Percentiles rank a stretch among this genome's conserved stretches.
phyloP scores from a whole-genome alignment of 495 filamentous ascomycete species.

The Annulohypoxylon nitens region DNA sequence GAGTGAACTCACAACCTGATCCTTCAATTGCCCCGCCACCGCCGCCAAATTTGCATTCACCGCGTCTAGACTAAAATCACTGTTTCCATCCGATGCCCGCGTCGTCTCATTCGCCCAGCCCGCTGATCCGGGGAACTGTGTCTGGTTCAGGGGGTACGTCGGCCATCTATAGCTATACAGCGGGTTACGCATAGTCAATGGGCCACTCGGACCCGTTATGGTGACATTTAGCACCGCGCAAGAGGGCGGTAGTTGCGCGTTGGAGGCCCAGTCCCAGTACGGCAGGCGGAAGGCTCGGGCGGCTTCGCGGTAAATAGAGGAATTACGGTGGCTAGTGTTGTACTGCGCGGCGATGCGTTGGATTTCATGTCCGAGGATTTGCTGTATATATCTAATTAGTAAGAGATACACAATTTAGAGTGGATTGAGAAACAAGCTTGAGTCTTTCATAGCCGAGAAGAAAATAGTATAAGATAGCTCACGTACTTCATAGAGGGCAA shows the following conservation, averaged over 20 bases:
- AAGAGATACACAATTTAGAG: background rate
- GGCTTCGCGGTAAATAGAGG: constrained; percentile 51
- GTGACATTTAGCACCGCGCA: constrained; percentile 49
- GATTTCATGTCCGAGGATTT: constrained; percentile 55
- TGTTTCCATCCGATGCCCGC: constrained; percentile 39
- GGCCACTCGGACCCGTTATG: constrained; percentile 50
- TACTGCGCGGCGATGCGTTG: constrained; percentile 53
- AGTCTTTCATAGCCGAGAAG: background rate
- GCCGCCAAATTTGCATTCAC: constrained; percentile 42
- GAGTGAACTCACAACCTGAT: constrained; percentile 48
- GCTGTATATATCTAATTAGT: constrained; percentile 40
- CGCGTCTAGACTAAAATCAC: constrained; percentile 40
- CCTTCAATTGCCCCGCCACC: constrained; percentile 39
- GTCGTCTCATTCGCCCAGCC: constrained; percentile 42
- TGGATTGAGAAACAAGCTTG: background rate
- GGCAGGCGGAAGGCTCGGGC: constrained; percentile 55
- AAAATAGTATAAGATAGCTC: background rate
- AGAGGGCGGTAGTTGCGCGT: constrained; percentile 49
- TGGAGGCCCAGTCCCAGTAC: constrained; percentile 60
- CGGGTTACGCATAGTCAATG: constrained; percentile 50
- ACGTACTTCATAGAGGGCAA: constrained; percentile 62
- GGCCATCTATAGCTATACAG: constrained; percentile 57
- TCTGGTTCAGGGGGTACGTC: constrained; percentile 43
- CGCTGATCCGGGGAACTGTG: constrained; percentile 42
- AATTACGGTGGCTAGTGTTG: constrained; percentile 41